Evolutionary conservation across 2,329 filamentous ascomycete species (phyloP).

Genomic region (Claviceps fusiformis): DNA sequence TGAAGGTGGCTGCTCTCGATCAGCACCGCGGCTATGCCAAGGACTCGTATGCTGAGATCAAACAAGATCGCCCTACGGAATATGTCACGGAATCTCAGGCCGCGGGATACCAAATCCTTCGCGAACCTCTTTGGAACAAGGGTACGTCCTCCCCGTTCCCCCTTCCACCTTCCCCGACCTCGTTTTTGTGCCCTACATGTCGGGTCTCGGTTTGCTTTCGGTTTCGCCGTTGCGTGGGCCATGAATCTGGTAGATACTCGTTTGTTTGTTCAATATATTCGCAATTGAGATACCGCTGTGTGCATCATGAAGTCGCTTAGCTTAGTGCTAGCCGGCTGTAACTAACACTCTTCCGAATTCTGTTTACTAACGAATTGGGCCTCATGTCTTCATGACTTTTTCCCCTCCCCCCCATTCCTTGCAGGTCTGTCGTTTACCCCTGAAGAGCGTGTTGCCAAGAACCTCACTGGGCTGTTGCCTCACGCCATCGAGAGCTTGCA

Average conservation of each 20-base stretch:
- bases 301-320: not conserved
- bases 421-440: conserved; percentile 51
- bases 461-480: conserved; percentile 52
- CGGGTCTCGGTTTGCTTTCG: not conserved
- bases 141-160: conserved; percentile 27
- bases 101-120: conserved; percentile 46
- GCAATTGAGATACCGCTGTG: not conserved
- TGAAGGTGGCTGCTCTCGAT: conserved; percentile 47
- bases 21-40: conserved; percentile 47
- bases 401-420: too few species aligned
- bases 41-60: conserved; percentile 40
- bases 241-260: not conserved
- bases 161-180: not conserved
- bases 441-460: conserved; percentile 48
- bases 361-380: conserved; percentile 1
- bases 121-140: conserved; percentile 53
- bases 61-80: conserved; percentile 39
- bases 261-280: not conserved
- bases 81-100: conserved; percentile 39
- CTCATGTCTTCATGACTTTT: not conserved
- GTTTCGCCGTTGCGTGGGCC: not conserved
- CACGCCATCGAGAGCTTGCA: conserved; percentile 48
- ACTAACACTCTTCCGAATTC: not conserved
- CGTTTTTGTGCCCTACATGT: not conserved
- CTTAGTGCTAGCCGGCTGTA: not conserved